phyloP scores from a whole-genome alignment of 1,284 basidiomycete species.

The Ceraceosorus bombacis region DNA sequence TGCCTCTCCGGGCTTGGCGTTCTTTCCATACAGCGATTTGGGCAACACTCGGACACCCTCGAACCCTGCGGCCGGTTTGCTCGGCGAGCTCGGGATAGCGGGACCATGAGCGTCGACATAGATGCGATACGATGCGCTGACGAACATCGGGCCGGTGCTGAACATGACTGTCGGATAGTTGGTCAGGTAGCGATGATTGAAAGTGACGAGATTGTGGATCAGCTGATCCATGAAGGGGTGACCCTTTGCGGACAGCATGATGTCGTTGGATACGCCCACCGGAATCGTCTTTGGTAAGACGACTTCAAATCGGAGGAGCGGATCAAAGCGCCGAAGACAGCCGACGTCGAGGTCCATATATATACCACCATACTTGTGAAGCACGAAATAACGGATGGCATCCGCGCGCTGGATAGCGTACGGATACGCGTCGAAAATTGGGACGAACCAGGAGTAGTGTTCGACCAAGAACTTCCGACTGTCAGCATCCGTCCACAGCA shows the following conservation, averaged over 20 bases:
- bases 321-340: constrained; percentile 80
- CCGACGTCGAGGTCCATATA: constrained; percentile 98
- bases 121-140: constrained; percentile 42
- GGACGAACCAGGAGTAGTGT: constrained; percentile 83
- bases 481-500: constrained; percentile 88
- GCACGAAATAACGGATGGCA: constrained; percentile 93
- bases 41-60: constrained; percentile 69
- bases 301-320: constrained; percentile 77
- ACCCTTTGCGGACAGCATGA: constrained; percentile 78
- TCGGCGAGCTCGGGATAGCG: constrained; percentile 76
- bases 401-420: constrained; percentile 96
- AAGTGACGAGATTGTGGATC: constrained; percentile 80
- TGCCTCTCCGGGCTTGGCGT: constrained; percentile 71
- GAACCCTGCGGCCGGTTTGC: constrained; percentile 59
- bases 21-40: constrained; percentile 91
- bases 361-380: constrained; percentile 83
- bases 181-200: constrained; percentile 83
- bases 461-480: constrained; percentile 81
- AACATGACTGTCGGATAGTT: constrained; percentile 99
- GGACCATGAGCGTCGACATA: constrained; percentile 64
- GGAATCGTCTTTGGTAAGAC: constrained; percentile 91
- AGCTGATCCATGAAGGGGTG: constrained; percentile 88
- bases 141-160: constrained; percentile 67
- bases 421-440: constrained; percentile 83
- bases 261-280: constrained; percentile 79